Evolutionary conservation across 192 early-diverging fungal genomes (phyloP).

Genomic region (Backusella psychrophila): DNA sequence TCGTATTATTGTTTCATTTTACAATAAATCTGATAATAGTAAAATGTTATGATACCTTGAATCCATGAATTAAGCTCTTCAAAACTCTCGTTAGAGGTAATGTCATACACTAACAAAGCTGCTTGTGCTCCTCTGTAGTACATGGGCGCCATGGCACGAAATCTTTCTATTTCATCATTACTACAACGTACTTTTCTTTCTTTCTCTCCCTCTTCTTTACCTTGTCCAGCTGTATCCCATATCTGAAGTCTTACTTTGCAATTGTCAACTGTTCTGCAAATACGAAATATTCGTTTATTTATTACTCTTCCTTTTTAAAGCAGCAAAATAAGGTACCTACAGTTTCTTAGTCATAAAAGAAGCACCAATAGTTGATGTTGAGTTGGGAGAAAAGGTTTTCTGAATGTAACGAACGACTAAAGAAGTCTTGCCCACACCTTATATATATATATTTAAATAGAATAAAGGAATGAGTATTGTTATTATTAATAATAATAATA

Average conservation of each 20-base stretch:
- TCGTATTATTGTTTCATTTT: neutral
- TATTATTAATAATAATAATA: neutral
- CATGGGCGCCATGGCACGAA: conserved; percentile 75
- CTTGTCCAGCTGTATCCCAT: conserved; percentile 91
- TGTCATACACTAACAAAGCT: conserved; percentile 71
- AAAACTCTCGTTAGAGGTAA: conserved; percentile 70
- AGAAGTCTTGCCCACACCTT: conserved; percentile 81
- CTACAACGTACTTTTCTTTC: neutral
- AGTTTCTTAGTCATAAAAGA: conserved; percentile 76
- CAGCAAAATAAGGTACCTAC: conserved; percentile 32
- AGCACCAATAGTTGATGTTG: conserved; percentile 74
- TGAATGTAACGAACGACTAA: conserved; percentile 72
- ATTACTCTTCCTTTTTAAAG: neutral
- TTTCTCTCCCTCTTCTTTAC: conserved; percentile 23
- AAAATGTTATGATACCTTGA: conserved; percentile 26
- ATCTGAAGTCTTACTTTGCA: conserved; percentile 78
- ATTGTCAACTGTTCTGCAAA: conserved; percentile 58
- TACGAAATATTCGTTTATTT: neutral
- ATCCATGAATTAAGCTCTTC: conserved; percentile 69
- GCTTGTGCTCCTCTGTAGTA: conserved; percentile 76
- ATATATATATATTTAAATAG: neutral
- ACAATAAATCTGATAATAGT: neutral
- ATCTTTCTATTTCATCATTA: conserved; percentile 49
- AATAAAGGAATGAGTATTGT: too few relatives aligned
- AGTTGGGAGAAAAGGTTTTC: conserved; percentile 73